Base-by-base conservation (phyloP, 2,329 filamentous ascomycete genomes). In the Pseudogymnoascus sp. region DNA sequence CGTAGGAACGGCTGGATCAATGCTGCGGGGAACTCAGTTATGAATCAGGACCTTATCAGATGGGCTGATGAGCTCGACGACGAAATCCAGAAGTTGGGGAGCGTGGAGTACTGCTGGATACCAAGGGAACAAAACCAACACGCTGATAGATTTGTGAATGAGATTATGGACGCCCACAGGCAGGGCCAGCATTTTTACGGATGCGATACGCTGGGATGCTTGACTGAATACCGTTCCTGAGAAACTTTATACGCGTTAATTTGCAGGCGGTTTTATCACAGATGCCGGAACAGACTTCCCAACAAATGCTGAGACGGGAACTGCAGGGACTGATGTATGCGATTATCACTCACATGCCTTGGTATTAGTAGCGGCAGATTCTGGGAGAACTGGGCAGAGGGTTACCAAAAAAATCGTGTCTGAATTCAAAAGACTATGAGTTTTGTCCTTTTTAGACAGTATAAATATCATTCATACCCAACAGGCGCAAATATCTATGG, bases 11-110 rank as follows among this genome's bases (percentile, higher is more conserved):
- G 68, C 1, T 76, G 72, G 71, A 57, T 6, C 0, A 75, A 71
- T 63, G 30, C 68, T 6, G 30, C 39, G 0, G 72, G 72, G 1
- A 5, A 62, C 1, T 59, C 64, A 5, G 71, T 75, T n/a, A 70
- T 66, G 9, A 75, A 76, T 60, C 64, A 59, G n/a, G 73, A 75
- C 60, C 63, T 76, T 2, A 70, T 76, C 43, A 22, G 71, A 61
- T 3, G 65, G 18, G 72, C 71, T 2, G 63, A 59, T 11, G 43
- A 65, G 2, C 62, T 75, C 5, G 64, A 73, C 22, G 63, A 67
- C 15, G 14, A 20, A 6, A 15, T 76, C 25, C 60, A 25, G 15
- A 53, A 67, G 2, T 11, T 68, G 2, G 74, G 74, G 9, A 53
- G 47, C 3, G 68, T 77, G 9, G 39, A 61, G 3, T 76, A 71